Conservation (phyloP, 2,329 filamentous ascomycete species). For the Mycosphaerella arachidis region DNA sequence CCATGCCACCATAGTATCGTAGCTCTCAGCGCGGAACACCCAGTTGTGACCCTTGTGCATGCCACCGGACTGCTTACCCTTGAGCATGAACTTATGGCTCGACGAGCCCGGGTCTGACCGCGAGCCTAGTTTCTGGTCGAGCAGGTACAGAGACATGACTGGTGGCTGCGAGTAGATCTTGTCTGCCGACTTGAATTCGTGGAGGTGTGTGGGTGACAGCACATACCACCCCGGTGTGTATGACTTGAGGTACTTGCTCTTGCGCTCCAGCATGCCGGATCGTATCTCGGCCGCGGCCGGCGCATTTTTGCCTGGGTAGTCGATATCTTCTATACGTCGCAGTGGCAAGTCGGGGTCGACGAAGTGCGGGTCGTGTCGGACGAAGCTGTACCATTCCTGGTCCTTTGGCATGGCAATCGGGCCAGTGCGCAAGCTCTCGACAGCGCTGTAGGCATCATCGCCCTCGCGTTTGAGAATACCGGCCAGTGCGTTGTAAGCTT, state of each 20-base stretch:
- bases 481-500: slow-evolving; percentile 91
- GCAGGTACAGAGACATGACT: slow-evolving; percentile 92
- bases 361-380: slow-evolving; percentile 76
- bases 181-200: slow-evolving; percentile 98
- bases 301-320: slow-evolving; percentile 87
- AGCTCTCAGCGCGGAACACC: slow-evolving; percentile 63
- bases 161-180: slow-evolving; percentile 76
- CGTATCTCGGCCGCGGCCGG: slow-evolving; percentile 78
- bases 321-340: slow-evolving; percentile 73
- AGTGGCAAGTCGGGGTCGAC: slow-evolving; percentile 79
- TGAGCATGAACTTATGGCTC: slow-evolving; percentile 96
- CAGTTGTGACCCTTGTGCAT: slow-evolving; percentile 78
- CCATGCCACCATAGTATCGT: slow-evolving; percentile 97
- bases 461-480: slow-evolving; percentile 88
- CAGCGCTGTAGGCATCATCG: slow-evolving; percentile 70
- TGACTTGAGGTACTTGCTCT: slow-evolving; percentile 98
- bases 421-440: slow-evolving; percentile 76
- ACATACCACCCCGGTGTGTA: slow-evolving; percentile 98
- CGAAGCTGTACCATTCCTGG: slow-evolving; percentile 81
- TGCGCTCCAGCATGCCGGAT: slow-evolving; percentile 87
- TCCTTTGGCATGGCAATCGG: slow-evolving; percentile 93
- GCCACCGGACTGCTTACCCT: slow-evolving; percentile 85
- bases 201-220: slow-evolving; percentile 89
- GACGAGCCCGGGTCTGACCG: slow-evolving; percentile 77
- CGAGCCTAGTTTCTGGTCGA: slow-evolving; percentile 91